Percentiles rank a stretch among this genome's conserved stretches.
These are phyloP conservation scores for Hordeum vulgare DNA, from an alignment of 176 grass and related monocot genomes.

Conservation along the genomic window DNA sequence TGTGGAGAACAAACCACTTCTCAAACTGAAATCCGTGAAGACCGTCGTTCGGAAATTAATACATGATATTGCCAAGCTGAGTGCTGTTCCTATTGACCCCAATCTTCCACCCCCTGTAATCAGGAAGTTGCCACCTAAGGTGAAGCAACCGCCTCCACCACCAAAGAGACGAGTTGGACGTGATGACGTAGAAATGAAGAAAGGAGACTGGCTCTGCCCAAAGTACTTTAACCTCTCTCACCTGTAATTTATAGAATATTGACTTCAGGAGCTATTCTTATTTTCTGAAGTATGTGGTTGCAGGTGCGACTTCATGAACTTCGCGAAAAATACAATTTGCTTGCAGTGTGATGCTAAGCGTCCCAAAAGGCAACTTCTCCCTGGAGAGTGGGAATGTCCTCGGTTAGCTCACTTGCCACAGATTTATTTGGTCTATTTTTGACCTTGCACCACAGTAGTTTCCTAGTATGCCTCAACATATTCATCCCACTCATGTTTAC, in stretches of 20 bases:
- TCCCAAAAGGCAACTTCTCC: constrained; percentile 85
- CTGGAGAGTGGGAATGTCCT: constrained; percentile 97
- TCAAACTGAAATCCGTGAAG: constrained; percentile 80
- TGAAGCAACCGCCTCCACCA: constrained; percentile 77
- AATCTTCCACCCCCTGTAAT: constrained; percentile 73
- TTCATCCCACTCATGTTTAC: constrained; percentile 8
- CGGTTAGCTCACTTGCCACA: constrained; percentile 40
- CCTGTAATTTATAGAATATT: constrained; percentile 24
- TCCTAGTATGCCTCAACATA: background rate
- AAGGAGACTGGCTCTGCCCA: constrained; percentile 98
- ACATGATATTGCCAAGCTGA: constrained; percentile 76
- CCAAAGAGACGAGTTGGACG: constrained; percentile 91
- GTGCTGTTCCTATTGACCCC: constrained; percentile 78
- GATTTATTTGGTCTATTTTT: constrained; percentile 18
- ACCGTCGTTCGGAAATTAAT: constrained; percentile 72
- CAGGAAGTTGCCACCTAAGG: constrained; percentile 70
- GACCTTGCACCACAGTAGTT: background rate
- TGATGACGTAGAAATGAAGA: constrained; percentile 98
- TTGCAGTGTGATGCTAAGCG: constrained; percentile 92
- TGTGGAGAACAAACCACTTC: constrained; percentile 73
- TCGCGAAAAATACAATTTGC: constrained; percentile 83
- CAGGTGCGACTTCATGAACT: constrained; percentile 99
- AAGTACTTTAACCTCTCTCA: constrained; percentile 51
- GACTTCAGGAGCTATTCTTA: constrained; percentile 19
- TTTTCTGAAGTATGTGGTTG: constrained; percentile 33